phyloP scores from a whole-genome alignment of 1,284 basidiomycete genomes.

The Ustilago vetiveriae region DNA sequence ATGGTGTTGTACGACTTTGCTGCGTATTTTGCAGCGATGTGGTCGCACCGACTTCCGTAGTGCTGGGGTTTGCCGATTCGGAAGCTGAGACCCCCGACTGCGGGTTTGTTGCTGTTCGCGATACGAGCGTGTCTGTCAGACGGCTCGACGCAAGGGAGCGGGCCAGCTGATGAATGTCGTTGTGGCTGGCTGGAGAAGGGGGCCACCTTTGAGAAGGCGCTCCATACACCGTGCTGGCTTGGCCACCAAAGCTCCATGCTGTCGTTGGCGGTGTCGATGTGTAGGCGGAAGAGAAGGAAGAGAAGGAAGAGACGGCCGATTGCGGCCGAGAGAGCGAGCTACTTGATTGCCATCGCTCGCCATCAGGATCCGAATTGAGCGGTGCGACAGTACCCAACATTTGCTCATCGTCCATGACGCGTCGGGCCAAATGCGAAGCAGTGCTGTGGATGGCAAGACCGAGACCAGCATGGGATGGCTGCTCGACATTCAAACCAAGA shows the following conservation, averaged over 20 bases:
- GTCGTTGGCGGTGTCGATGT: neutral
- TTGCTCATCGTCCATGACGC: neutral
- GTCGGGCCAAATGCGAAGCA: neutral
- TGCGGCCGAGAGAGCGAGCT: neutral
- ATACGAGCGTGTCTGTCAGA: neutral
- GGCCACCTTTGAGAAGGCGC: neutral
- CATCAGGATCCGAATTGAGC: slow-evolving; percentile 57
- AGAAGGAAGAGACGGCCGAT: too few species aligned
- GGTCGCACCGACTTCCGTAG: too few species aligned
- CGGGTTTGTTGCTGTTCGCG: too few species aligned
- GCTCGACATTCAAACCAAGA: neutral
- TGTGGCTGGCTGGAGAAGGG: neutral
- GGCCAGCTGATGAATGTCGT: slow-evolving; percentile 3
- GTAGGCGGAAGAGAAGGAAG: neutral
- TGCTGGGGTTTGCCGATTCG: too few species aligned
- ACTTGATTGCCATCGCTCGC: slow-evolving; percentile 46
- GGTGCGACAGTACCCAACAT: neutral
- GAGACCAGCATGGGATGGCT: neutral
- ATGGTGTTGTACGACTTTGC: neutral
- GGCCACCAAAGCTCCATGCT: slow-evolving; percentile 20
- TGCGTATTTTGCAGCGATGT: neutral
- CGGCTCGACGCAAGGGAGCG: slow-evolving; percentile 4
- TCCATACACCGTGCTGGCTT: slow-evolving; percentile 15
- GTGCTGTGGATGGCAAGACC: slow-evolving; percentile 27
- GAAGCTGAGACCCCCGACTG: too few species aligned